A percentile compares a stretch with the other conserved stretches of the same genome.
These are phyloP conservation scores for Tylopilus sp. DNA, from an alignment of 768 basidiomycete genomes.

Conservation along the genomic window DNA sequence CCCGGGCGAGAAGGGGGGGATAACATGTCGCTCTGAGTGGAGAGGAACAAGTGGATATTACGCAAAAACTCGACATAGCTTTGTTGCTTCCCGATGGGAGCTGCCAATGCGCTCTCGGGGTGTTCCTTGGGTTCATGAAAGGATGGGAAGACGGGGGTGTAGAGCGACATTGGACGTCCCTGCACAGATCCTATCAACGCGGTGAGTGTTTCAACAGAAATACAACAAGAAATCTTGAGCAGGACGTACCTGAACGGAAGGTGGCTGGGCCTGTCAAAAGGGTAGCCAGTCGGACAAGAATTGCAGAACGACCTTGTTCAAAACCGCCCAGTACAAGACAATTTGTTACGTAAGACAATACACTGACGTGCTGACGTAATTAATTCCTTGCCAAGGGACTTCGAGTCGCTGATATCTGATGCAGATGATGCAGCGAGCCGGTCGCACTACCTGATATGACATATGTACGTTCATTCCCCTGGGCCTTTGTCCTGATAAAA, in stretches of 20 bases:
- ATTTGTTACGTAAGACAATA: conserved; percentile 11
- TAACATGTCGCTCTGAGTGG: conserved; percentile 31
- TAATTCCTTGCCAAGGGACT: too few species aligned
- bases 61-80: conserved; percentile 26
- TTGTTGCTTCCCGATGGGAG: conserved; percentile 8
- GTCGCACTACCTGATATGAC: not conserved
- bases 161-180: conserved; percentile 28
- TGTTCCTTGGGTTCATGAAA: conserved; percentile 11
- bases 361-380: conserved; percentile 3
- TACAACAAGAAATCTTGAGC: not conserved
- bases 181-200: not conserved
- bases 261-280: not conserved
- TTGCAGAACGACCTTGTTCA: not conserved
- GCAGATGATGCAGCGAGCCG: not conserved
- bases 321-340: not conserved
- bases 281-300: not conserved
- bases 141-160: conserved; percentile 33
- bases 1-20: conserved; percentile 34
- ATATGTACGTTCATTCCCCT: not conserved
- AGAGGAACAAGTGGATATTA: conserved; percentile 32
- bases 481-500: conserved; percentile 1
- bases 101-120: not conserved
- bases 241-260: conserved; percentile 7
- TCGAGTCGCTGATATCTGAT: too few species aligned
- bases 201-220: not conserved